Evolutionary conservation across 768 basidiomycete genomes (phyloP), one percentile per base, ranked within the genome.

Genomic region (Pholiota conissans): DNA sequence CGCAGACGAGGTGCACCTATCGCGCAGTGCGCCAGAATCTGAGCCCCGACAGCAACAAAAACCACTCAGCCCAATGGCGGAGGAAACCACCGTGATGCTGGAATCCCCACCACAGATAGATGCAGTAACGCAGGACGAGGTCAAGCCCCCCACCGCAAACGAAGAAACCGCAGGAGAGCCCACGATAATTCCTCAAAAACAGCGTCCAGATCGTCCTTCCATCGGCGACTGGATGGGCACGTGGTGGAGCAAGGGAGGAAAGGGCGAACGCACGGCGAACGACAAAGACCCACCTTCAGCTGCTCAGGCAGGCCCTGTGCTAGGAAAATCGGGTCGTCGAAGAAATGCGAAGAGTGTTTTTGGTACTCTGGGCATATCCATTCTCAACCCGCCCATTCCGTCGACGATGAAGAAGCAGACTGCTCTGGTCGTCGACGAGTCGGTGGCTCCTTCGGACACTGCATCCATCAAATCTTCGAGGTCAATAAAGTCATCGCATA

Each of bases 181-280:
- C 14, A 68, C 67, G 0, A 53, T 69, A 28, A 58, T 66, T 3
- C 65, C 66, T 10, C 58, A 60, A 28, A 72, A 69, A 58, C 42
- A 56, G 18, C 69, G 67, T 13, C 71, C 63, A 51, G 87, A 89
- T 47, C 81, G 82, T 13, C 78, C 83, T 13, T 72, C 76, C 0
- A 76, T 90, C 47, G 84, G 86, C 18, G 86, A 88, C 48, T 92
- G 90, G 90, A 83, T 91, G 79, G 89, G 90, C 0, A 84, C 82
- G 0, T 89, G 84, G 85, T 86, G 89, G 79, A 76, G 73, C 16
- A 86, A 85, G n/a, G n/a, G n/a, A 67, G 78, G 82, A 30, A 82
- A 71, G 46, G 53, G 70, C 16, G 68, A 67, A 18, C 50, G 61
- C 30, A 49, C 51, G 11, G 30, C 58, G 13, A 51, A 27, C 35